Evolutionary conservation across 345 rosid genomes (phyloP).

Genomic region (Arabis hirsuta): DNA sequence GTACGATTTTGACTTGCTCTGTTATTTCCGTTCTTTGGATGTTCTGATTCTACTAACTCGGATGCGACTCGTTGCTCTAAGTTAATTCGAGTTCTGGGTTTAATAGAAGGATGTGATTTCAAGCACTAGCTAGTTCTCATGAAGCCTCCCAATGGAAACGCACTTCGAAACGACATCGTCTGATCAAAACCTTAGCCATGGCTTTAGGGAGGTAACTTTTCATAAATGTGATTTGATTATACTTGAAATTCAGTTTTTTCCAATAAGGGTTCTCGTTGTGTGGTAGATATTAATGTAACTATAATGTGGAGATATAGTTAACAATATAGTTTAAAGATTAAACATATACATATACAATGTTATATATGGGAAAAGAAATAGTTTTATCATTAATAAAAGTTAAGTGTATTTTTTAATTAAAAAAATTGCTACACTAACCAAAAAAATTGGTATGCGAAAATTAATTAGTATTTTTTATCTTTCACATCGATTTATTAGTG

Average conservation of each 20-base stretch:
- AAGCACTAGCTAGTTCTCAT: slow-evolving; percentile 52
- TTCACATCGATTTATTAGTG: too few species aligned
- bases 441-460: too few species aligned
- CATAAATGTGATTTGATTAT: neutral
- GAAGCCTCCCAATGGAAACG: slow-evolving; percentile 53
- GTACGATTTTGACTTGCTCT: slow-evolving; percentile 2
- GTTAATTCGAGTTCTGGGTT: slow-evolving; percentile 38
- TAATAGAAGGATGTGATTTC: slow-evolving; percentile 55
- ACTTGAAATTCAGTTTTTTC: neutral
- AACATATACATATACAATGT: too few species aligned
- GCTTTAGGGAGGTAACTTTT: slow-evolving; percentile 47
- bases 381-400: too few species aligned
- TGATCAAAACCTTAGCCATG: slow-evolving; percentile 47
- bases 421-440: too few species aligned
- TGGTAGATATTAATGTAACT: neutral
- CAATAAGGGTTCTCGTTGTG: neutral
- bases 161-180: slow-evolving; percentile 49
- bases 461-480: too few species aligned
- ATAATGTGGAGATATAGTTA: too few species aligned
- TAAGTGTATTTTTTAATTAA: too few species aligned
- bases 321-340: too few species aligned
- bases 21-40: slow-evolving; percentile 27
- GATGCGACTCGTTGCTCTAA: slow-evolving; percentile 30
- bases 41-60: slow-evolving; percentile 27
- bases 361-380: too few species aligned